Evolutionary conservation across 1,139 yeast species (phyloP).

Genomic region (Geotrichum bryndzae): DNA sequence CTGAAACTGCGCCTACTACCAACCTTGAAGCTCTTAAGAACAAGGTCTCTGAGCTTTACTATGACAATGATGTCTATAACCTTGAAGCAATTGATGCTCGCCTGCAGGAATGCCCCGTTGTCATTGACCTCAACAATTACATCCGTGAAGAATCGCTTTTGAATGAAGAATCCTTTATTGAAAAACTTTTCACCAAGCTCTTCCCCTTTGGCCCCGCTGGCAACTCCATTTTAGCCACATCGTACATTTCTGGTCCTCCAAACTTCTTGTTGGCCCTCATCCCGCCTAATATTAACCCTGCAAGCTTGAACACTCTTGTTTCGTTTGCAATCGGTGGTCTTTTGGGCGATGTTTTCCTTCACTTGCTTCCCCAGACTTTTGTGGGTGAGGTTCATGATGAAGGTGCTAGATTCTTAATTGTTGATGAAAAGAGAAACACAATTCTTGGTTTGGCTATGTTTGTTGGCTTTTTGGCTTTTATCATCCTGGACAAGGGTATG

Average conservation of each 20-base stretch:
- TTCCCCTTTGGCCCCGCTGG: slow-evolving; percentile 53
- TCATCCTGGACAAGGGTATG: slow-evolving; percentile 51
- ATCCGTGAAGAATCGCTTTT: slow-evolving; percentile 20
- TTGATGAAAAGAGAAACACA: slow-evolving; percentile 45
- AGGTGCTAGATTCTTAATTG: slow-evolving; percentile 40
- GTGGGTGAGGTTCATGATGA: slow-evolving; percentile 46
- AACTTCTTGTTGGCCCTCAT: slow-evolving; percentile 47
- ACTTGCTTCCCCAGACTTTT: slow-evolving; percentile 58
- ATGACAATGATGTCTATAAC: slow-evolving; percentile 40
- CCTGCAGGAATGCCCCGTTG: slow-evolving; percentile 36
- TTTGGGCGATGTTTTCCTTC: slow-evolving; percentile 62
- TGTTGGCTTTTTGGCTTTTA: slow-evolving; percentile 51
- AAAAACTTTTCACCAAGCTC: slow-evolving; percentile 28
- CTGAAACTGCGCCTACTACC: slow-evolving; percentile 1
- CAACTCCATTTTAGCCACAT: slow-evolving; percentile 56
- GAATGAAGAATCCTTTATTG: slow-evolving; percentile 30
- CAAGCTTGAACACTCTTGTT: slow-evolving; percentile 46
- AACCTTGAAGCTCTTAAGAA: background rate
- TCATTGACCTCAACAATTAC: slow-evolving; percentile 34
- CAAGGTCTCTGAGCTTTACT: slow-evolving; percentile 19
- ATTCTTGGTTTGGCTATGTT: slow-evolving; percentile 50
- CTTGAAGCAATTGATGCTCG: slow-evolving; percentile 30
- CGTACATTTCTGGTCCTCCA: slow-evolving; percentile 58
- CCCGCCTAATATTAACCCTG: slow-evolving; percentile 46
- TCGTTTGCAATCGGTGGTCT: slow-evolving; percentile 68